Base-by-base conservation (phyloP, 2,329 filamentous ascomycete genomes). In the Fusarium veterinarium region DNA sequence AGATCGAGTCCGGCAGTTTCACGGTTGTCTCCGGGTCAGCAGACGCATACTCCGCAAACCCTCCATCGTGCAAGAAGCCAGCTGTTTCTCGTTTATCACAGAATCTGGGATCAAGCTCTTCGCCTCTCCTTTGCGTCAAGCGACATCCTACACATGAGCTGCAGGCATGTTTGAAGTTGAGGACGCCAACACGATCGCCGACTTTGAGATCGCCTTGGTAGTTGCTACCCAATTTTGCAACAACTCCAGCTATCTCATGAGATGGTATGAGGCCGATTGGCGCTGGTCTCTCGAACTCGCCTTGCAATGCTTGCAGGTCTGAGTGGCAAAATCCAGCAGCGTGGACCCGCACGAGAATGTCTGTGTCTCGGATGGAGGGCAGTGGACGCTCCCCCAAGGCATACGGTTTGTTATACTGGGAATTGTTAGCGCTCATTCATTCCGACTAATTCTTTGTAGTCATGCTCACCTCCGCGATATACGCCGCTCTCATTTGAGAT, bases 321-420 rank as follows among this genome's bases (percentile, higher is more conserved):
- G 63, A 66, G 38, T 66, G 63, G 19, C 63, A 66, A 25, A 66
- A 66, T 4, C 63, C 63, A 44, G 63, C 63, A 5, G 63, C 42
- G 6, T 65, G 44, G 11, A 65, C 44, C 4, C 49, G 49, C 13
- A 66, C 44, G 7, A 66, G 63, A 6, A 65, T 38, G 17, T 58
- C 63, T 17, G 49, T 65, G 19, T 58, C 49, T 44, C n/a, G 12
- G 16, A 65, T 65, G 6, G n/a, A 51, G 1, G 63, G 63, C 2
- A 66, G 3, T 3, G 37, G 38, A 9, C 60, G 63, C 16, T 65
- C 60, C 1, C 49, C 60, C 17, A 66, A 38, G 13, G 63, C 63
- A 48, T 66, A 66, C 13, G 63, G 60, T 28, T 65, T 65, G 35
- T 58, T 65, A 23, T 66, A 38, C 63, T 66, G 10, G 3, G 17